Evolutionary conservation across 768 basidiomycete genomes (phyloP).

Genomic region (Hypholoma fasciculare): DNA sequence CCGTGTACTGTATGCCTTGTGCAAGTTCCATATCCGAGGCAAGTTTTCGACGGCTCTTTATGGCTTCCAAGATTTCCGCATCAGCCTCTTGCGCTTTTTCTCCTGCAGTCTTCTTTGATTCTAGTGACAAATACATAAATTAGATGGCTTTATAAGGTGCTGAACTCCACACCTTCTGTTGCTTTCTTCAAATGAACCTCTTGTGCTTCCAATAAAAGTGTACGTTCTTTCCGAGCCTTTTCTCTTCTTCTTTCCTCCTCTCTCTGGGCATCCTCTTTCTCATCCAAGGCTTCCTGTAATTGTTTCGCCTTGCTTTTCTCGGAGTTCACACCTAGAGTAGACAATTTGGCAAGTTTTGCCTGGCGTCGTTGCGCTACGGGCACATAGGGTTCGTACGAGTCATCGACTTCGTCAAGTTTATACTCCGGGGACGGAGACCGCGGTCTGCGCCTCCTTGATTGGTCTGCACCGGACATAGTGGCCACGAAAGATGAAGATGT

Average conservation of each 20-base stretch:
- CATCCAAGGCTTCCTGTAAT: constrained; percentile 64
- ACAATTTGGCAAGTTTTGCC: constrained; percentile 75
- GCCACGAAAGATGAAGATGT: neutral
- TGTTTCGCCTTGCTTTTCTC: constrained; percentile 50
- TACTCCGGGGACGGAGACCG: constrained; percentile 61
- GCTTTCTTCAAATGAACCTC: constrained; percentile 89
- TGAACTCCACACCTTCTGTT: constrained; percentile 59
- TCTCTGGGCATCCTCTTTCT: constrained; percentile 70
- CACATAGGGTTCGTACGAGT: constrained; percentile 81
- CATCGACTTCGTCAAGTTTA: constrained; percentile 62
- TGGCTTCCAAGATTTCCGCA: constrained; percentile 88
- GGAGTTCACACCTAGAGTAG: constrained; percentile 56
- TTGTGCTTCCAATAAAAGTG: constrained; percentile 89
- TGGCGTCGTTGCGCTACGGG: constrained; percentile 84
- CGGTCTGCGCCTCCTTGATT: constrained; percentile 48
- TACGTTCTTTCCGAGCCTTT: constrained; percentile 79
- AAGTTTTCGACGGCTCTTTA: constrained; percentile 87
- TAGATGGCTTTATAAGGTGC: neutral
- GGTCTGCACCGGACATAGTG: neutral
- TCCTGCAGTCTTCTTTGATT: constrained; percentile 85
- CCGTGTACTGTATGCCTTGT: constrained; percentile 88
- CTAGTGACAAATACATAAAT: constrained; percentile 29
- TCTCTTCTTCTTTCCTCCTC: constrained; percentile 80
- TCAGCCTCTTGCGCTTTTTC: constrained; percentile 89
- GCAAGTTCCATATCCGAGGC: constrained; percentile 93